Evolutionary conservation across 163 green algal species (phyloP).

Genomic region (Chlamydomonas reinhardtii): DNA sequence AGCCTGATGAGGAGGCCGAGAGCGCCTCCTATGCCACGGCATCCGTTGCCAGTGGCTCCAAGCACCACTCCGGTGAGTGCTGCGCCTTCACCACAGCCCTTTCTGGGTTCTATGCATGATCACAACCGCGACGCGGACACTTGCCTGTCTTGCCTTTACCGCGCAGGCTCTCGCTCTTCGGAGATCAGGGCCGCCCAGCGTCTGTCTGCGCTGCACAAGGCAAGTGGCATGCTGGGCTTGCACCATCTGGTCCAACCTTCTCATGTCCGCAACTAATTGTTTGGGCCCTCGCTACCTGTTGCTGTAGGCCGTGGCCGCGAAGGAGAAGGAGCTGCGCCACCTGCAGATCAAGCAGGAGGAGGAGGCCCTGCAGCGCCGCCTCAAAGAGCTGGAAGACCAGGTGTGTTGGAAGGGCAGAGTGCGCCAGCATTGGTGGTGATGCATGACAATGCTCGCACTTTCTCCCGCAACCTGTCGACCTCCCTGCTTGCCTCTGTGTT

Average conservation of each 20-base stretch:
- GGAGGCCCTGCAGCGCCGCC: conserved; percentile 1
- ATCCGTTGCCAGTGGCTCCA: too few species aligned
- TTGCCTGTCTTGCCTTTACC: too few species aligned
- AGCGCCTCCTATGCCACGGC: too few species aligned
- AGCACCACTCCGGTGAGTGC: too few species aligned
- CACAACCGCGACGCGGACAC: too few species aligned
- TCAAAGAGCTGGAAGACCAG: conserved; percentile 4
- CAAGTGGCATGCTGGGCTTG: background rate
- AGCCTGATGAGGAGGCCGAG: background rate
- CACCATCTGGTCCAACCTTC: background rate
- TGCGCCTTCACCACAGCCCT: too few species aligned
- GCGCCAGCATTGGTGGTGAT: background rate
- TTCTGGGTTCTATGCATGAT: too few species aligned
- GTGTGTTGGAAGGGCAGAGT: background rate
- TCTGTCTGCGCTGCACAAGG: background rate
- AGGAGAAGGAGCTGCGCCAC: background rate
- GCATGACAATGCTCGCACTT: background rate
- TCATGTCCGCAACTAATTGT: background rate
- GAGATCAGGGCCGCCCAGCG: background rate
- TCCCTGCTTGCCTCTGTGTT: too few species aligned
- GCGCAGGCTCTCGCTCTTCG: background rate
- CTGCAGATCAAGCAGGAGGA: conserved; percentile 5
- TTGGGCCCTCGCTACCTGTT: background rate
- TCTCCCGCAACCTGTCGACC: too few species aligned
- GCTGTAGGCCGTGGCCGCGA: background rate